phyloP scores from a whole-genome alignment of 2,329 filamentous ascomycete species.

The Diaporthe destruens region DNA sequence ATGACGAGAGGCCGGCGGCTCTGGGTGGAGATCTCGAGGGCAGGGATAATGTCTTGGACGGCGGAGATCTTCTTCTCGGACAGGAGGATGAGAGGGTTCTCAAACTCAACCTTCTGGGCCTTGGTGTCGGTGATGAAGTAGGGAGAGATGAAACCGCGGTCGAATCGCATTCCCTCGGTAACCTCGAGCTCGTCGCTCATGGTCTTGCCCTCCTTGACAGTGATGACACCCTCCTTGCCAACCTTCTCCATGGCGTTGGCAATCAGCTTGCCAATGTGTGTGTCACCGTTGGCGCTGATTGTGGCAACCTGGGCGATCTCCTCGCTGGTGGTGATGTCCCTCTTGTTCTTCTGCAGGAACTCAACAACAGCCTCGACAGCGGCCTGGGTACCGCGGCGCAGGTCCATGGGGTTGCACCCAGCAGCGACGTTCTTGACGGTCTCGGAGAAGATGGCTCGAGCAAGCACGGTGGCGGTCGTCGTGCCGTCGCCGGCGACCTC shows the following conservation, averaged over 20 bases:
- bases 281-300: slow-evolving; percentile 97
- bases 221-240: slow-evolving; percentile 99
- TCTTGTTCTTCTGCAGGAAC: slow-evolving; percentile 95
- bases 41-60: slow-evolving; percentile 98
- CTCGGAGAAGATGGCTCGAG: slow-evolving; percentile 98
- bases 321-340: slow-evolving; percentile 95
- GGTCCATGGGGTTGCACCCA: slow-evolving; percentile 99
- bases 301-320: slow-evolving; percentile 99
- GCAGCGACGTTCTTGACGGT: slow-evolving; percentile 99
- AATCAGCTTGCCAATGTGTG: slow-evolving; percentile 94
- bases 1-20: slow-evolving; percentile 96
- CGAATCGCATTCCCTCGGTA: slow-evolving; percentile 99
- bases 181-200: slow-evolving; percentile 97
- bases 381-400: slow-evolving; percentile 95
- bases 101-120: slow-evolving; percentile 98
- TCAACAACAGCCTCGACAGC: slow-evolving; percentile 95
- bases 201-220: slow-evolving; percentile 99
- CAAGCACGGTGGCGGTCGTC: slow-evolving; percentile 96
- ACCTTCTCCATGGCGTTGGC: slow-evolving; percentile 99
- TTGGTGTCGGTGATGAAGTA: slow-evolving; percentile 99
- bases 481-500: slow-evolving; percentile 99
- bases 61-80: slow-evolving; percentile 99
- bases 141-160: slow-evolving; percentile 97
- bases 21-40: slow-evolving; percentile 96
- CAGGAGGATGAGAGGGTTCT: slow-evolving; percentile 98